A percentile compares a stretch with the other conserved stretches of the same genome.
These are phyloP conservation scores for Rhodosporidiobolus sp. DNA, from an alignment of 768 basidiomycete genomes.

Conservation along the genomic window DNA sequence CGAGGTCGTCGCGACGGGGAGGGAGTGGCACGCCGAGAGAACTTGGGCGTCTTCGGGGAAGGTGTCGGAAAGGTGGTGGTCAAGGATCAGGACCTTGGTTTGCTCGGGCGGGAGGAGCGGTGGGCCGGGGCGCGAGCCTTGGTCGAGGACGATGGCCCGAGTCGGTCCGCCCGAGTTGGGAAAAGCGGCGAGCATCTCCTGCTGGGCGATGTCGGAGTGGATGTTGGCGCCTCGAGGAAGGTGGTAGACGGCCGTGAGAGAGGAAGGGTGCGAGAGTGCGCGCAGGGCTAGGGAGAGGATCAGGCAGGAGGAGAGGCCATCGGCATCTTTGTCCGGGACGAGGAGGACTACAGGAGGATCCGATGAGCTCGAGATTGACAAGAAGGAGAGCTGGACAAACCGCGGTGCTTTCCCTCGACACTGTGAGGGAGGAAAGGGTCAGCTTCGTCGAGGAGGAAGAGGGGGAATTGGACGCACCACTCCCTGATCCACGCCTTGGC, in stretches of 20 bases:
- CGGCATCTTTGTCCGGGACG: conserved; percentile 56
- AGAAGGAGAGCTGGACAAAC: no score
- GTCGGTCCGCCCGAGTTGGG: conserved; percentile 37
- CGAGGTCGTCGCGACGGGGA: conserved; percentile 54
- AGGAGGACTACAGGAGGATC: conserved; percentile 43
- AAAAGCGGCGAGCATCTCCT: conserved; percentile 43
- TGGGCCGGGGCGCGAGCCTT: conserved; percentile 54
- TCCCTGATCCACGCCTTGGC: conserved; percentile 49
- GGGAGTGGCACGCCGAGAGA: conserved; percentile 52
- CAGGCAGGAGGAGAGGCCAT: conserved; percentile 49
- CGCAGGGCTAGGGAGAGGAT: conserved; percentile 47
- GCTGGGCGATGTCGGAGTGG: conserved; percentile 49
- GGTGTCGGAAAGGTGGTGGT: conserved; percentile 54
- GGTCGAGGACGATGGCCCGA: conserved; percentile 54
- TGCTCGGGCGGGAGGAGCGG: conserved; percentile 45
- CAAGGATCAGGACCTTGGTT: conserved; percentile 50
- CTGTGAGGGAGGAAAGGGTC: background rate
- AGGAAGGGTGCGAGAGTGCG: conserved; percentile 48
- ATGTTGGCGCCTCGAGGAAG: conserved; percentile 54
- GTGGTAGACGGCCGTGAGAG: conserved; percentile 50
- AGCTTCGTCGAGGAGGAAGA: background rate
- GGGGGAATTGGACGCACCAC: conserved; percentile 42
- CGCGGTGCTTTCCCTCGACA: conserved; percentile 20
- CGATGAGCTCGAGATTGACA: no score
- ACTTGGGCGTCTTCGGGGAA: conserved; percentile 51